Evolutionary conservation across 768 basidiomycete genomes (phyloP).

Genomic region (Auricularia cornea): DNA sequence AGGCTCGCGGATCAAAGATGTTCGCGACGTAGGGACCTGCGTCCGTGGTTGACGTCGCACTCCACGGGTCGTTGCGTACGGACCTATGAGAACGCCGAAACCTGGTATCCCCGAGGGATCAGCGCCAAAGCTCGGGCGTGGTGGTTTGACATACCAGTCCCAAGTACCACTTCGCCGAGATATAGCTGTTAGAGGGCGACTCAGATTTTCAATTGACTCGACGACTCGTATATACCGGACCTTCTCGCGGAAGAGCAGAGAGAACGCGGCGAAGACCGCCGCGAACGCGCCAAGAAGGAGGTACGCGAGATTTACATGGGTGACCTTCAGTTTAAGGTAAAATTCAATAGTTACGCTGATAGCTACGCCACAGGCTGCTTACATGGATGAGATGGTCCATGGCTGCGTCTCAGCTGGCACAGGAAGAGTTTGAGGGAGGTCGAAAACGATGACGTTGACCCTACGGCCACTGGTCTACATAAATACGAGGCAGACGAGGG

Average conservation of each 20-base stretch:
- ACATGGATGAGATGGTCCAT: neutral
- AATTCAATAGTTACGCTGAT: too few species aligned
- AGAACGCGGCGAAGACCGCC: constrained; percentile 43
- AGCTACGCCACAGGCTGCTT: too few species aligned
- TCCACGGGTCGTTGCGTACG: constrained; percentile 25
- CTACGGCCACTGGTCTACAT: too few species aligned
- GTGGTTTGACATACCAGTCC: constrained; percentile 38
- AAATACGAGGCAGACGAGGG: too few species aligned
- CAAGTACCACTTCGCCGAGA: constrained; percentile 90
- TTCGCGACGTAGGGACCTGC: constrained; percentile 61
- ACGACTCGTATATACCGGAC: too few species aligned
- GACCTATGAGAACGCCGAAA: constrained; percentile 31
- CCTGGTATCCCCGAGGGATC: too few species aligned
- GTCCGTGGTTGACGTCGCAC: neutral
- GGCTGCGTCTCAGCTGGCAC: too few species aligned
- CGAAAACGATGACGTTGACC: too few species aligned
- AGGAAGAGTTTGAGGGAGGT: too few species aligned
- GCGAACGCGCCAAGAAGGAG: constrained; percentile 53
- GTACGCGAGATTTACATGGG: constrained; percentile 47
- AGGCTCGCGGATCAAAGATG: constrained; percentile 69
- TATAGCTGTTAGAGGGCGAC: constrained; percentile 57
- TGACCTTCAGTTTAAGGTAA: too few species aligned
- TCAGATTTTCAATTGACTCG: too few species aligned
- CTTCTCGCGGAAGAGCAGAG: constrained; percentile 77
- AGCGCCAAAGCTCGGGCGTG: too few species aligned